A percentile compares a stretch with the other conserved stretches of the same genome.
Conservation (phyloP, 306 rosid species). For the Myrica gale region DNA sequence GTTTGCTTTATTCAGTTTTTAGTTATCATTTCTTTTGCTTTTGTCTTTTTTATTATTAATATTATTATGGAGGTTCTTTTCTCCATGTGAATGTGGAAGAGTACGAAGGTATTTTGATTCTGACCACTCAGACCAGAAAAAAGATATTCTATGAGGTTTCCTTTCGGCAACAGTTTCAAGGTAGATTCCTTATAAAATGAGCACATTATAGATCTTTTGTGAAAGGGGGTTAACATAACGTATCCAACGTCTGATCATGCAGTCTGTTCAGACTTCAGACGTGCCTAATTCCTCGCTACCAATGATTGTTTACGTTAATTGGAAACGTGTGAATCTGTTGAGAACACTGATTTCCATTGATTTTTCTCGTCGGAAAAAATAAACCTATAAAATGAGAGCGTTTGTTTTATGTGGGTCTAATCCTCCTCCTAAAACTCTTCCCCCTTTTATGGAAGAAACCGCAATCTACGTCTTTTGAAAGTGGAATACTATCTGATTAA, state of each 20-base stretch:
- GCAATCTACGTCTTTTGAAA: not conserved
- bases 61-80: not conserved
- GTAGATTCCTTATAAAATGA: not conserved
- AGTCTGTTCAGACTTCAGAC: no score
- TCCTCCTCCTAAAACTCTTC: not conserved
- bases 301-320: no score
- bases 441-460: not conserved
- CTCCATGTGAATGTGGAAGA: not conserved
- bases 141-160: not conserved
- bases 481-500: not conserved
- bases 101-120: not conserved
- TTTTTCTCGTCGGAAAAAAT: no score
- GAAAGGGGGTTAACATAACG: no score
- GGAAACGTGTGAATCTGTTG: no score
- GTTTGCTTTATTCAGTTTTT: not conserved
- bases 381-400: not conserved
- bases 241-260: not conserved
- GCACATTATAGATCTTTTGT: not conserved
- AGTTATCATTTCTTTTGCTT: not conserved
- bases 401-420: no score
- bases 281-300: not conserved
- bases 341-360: no score
- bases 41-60: no score
- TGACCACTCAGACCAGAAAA: not conserved
- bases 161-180: not conserved